Evolutionary conservation across 495 filamentous ascomycete species (phyloP).

Genomic region (Tricharina praecox): DNA sequence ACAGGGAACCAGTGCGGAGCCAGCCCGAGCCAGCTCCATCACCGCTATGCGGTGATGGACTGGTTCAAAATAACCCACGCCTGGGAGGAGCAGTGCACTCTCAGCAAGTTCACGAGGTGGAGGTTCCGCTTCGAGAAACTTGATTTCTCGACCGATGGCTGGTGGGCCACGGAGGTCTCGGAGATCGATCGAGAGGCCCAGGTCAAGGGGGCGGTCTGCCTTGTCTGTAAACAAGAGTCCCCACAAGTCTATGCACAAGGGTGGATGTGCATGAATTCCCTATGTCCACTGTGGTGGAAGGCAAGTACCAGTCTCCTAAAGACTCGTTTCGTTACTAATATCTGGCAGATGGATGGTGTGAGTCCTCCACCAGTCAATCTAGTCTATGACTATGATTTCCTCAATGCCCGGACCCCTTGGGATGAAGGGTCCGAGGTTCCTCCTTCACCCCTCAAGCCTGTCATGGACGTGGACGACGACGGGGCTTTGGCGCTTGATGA

Average conservation of each 20-base stretch:
- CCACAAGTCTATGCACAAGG: conserved; percentile 37
- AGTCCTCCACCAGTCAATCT: conserved; percentile 12
- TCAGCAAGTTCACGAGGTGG: conserved; percentile 30
- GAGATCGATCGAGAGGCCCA: conserved; percentile 13
- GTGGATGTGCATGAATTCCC: conserved; percentile 52
- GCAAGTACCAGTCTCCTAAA: conserved; percentile 7
- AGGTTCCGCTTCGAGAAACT: conserved; percentile 59
- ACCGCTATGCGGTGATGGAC: conserved; percentile 55
- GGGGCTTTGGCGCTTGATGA: conserved; percentile 40
- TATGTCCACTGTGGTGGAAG: conserved; percentile 43
- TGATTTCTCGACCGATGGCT: conserved; percentile 40
- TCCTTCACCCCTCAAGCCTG: conserved; percentile 39
- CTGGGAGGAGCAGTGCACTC: conserved; percentile 44
- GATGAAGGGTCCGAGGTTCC: no score
- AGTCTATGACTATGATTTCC: conserved; percentile 23
- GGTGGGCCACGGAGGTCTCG: conserved; percentile 39
- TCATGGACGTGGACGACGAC: conserved; percentile 39
- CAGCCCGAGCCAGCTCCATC: conserved; percentile 38
- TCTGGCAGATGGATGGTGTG: neutral
- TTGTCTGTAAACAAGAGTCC: conserved; percentile 28
- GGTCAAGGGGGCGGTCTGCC: conserved; percentile 28
- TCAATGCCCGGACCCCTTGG: no score
- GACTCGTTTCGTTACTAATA: no score
- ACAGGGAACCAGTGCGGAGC: conserved; percentile 24
- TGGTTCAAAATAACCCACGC: conserved; percentile 55